phyloP scores from a whole-genome alignment of 202 grass and related monocot genomes.

The Setaria viridis region DNA sequence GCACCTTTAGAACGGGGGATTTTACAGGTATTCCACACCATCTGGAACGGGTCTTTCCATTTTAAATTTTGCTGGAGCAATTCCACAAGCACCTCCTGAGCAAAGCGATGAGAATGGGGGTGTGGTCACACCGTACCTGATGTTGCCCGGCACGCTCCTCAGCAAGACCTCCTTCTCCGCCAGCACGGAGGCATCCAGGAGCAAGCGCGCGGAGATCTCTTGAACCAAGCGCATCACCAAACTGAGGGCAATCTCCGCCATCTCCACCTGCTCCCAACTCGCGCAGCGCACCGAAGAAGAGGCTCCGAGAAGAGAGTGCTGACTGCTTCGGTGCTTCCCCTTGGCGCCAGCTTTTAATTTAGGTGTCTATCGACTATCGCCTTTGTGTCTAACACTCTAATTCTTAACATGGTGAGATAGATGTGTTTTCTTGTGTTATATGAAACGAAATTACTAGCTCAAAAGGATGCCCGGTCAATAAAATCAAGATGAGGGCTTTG shows the following conservation, averaged over 20 bases:
- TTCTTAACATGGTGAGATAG: not conserved
- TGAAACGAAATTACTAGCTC: not conserved
- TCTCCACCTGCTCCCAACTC: not conserved
- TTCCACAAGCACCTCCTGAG: not conserved
- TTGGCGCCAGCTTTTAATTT: not conserved
- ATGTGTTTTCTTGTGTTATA: not conserved
- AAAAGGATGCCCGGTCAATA: no score
- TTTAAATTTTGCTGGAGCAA: not conserved
- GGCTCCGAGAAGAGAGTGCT: not conserved
- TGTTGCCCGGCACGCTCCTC: not conserved
- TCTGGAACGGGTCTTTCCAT: not conserved
- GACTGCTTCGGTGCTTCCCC: not conserved
- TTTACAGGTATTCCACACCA: not conserved
- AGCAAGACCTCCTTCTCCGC: not conserved
- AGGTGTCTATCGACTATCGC: not conserved
- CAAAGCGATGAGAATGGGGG: not conserved
- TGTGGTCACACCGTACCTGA: not conserved
- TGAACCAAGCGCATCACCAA: constrained; percentile 5
- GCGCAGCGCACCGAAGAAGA: not conserved
- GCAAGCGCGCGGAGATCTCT: not conserved
- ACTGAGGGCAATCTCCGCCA: not conserved
- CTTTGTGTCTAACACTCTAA: no score
- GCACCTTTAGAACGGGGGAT: not conserved
- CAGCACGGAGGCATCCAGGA: not conserved
- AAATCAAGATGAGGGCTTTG: not conserved